A percentile compares a stretch with the other conserved stretches of the same genome.
phyloP scores from a whole-genome alignment of 2,329 filamentous ascomycete species.

The Colletotrichum godetiae region DNA sequence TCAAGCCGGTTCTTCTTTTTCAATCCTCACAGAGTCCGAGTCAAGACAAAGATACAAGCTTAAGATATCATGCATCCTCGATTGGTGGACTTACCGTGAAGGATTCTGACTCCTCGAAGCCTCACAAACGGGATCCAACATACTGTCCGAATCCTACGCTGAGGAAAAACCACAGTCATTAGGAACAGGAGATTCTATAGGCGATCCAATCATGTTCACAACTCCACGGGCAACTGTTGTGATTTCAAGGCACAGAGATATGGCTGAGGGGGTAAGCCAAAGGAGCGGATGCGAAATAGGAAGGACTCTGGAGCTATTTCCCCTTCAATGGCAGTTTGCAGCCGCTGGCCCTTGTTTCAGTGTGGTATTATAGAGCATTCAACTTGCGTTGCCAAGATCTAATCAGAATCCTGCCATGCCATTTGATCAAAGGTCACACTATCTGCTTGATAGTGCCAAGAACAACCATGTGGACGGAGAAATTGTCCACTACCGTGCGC shows the following conservation, averaged over 20 bases:
- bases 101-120: not conserved
- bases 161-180: not conserved
- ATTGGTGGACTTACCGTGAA: slow-evolving; percentile 17
- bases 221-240: not conserved
- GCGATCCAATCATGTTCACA: slow-evolving; percentile 6
- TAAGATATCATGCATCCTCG: not conserved
- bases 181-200: not conserved
- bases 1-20: no score
- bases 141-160: slow-evolving; percentile 18
- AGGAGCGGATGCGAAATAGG: not conserved
- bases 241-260: not conserved
- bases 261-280: not conserved
- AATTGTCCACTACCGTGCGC: slow-evolving; percentile 11
- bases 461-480: slow-evolving; percentile 28
- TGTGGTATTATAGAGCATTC: not conserved
- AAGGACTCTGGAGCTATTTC: not conserved
- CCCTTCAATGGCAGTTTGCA: not conserved
- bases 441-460: slow-evolving; percentile 25
- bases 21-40: fast-evolving
- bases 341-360: not conserved
- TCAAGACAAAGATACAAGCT: not conserved
- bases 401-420: slow-evolving; percentile 2
- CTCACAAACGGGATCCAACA: not conserved
- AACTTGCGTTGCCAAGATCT: not conserved
- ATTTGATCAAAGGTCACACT: slow-evolving; percentile 7